Evolutionary conservation across 495 filamentous ascomycete genomes (phyloP), one percentile per base, ranked within the genome.

Genomic region (Aspergillus sclerotiicarbonarius): DNA sequence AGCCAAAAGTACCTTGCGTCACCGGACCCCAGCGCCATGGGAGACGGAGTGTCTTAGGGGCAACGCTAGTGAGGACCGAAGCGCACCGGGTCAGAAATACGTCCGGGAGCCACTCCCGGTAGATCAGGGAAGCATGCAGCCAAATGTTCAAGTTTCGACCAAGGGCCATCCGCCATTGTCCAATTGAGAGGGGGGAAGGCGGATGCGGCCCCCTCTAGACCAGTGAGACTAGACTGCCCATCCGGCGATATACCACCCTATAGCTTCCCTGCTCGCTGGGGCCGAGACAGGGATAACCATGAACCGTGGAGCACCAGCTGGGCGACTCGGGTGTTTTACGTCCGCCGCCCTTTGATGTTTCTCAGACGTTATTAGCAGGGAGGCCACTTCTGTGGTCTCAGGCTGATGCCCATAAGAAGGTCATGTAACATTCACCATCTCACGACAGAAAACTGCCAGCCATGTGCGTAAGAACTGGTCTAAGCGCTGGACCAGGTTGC

Each of bases 41-140:
- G 25, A 43, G 53, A 59, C 33, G 61, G 51, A 47, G 48, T 39
- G 44, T 59, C 44, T 35, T 48, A 56, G 55, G 46, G 43, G 39
- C 31, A 35, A 51, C 33, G 49, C 57, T 59, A 63, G 50, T 25
- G 8, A 58, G 13, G 31, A 47, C 44, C 51, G 49, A 55, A 59
- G 45, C 37, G 29, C 35, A 44, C 39, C 29, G 41, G 56, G 33
- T 12, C 57, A 52, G 49, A 41, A 56, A 48, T 59, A 35, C 56
- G 52, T 41, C 61, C 58, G 56, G 64, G 61, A 62, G 63, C 4
- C 50, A 37, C 12, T 49, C 44, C 64, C 62, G 62, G 65, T 53
- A 68, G 65, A 68, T 68, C 65, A 64, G 58, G 33, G 51, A 21
- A 57, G 61, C 47, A 51, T 59, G 32, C 41, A 56, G 48, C 33